Evolutionary conservation across 345 rosid genomes (phyloP).

Genomic region (Salix purpurea): DNA sequence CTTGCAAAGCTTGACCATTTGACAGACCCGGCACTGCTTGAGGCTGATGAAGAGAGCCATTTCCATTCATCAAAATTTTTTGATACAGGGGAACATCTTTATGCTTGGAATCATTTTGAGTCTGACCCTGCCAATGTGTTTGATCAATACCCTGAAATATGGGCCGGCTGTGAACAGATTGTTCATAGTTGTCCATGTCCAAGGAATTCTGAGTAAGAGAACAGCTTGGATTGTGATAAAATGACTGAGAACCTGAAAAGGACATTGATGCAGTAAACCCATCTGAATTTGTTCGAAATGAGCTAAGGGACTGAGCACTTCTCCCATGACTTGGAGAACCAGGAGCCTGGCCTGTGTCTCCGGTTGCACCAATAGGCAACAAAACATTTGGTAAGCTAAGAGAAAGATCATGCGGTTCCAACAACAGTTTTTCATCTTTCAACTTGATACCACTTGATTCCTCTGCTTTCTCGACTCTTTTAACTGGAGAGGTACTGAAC

Average conservation of each 20-base stretch:
- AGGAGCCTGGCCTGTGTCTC: constrained; percentile 40
- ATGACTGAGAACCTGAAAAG: constrained; percentile 87
- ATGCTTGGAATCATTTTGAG: constrained; percentile 65
- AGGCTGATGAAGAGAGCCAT: constrained; percentile 49
- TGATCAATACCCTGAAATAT: constrained; percentile 75
- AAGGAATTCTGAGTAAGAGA: constrained; percentile 76
- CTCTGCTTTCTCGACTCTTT: constrained; percentile 46
- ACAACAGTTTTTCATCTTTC: constrained; percentile 53
- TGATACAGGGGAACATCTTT: constrained; percentile 64
- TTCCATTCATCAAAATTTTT: constrained; percentile 63
- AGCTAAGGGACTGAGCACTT: constrained; percentile 72
- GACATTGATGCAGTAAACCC: constrained; percentile 91
- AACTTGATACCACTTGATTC: constrained; percentile 40
- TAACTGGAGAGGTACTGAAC: constrained; percentile 70
- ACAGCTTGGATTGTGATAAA: constrained; percentile 94
- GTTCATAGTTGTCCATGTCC: constrained; percentile 68
- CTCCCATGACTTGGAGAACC: constrained; percentile 76
- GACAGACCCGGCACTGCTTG: constrained; percentile 43
- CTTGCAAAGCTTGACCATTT: constrained; percentile 45
- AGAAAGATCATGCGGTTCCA: constrained; percentile 90
- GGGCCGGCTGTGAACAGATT: constrained; percentile 95
- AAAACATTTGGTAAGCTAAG: constrained; percentile 88
- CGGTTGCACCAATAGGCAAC: constrained; percentile 63
- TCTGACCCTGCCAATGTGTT: constrained; percentile 52
- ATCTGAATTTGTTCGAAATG: constrained; percentile 71